Conservation (phyloP, 306 rosid genomes). For the Mimosa bimucronata region DNA sequence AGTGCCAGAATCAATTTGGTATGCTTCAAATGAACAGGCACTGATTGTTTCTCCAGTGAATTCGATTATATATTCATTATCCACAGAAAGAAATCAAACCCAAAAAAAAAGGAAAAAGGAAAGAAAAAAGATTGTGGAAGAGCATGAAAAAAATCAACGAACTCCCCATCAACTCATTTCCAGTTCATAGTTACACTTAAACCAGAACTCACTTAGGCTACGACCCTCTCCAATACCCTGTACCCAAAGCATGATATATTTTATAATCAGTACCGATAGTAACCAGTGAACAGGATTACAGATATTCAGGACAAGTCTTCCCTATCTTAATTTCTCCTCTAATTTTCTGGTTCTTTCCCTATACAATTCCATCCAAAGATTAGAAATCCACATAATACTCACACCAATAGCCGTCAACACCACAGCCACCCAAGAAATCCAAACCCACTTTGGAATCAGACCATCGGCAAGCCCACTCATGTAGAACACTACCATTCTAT, state of each 20-base stretch:
- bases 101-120: too few species aligned
- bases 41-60: background rate
- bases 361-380: slow-evolving; percentile 76
- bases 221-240: background rate
- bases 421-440: slow-evolving; percentile 86
- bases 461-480: slow-evolving; percentile 56
- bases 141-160: background rate
- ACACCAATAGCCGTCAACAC: slow-evolving; percentile 70
- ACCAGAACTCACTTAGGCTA: background rate
- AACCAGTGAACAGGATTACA: background rate
- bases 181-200: background rate
- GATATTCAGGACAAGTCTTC: background rate
- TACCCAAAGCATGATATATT: background rate
- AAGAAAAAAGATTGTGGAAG: background rate
- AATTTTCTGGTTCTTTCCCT: slow-evolving; percentile 50
- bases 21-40: background rate
- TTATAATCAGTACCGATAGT: background rate
- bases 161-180: background rate
- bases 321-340: slow-evolving; percentile 60
- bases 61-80: slow-evolving; percentile 11
- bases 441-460: slow-evolving; percentile 74
- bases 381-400: slow-evolving; percentile 79
- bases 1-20: background rate
- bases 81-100: background rate
- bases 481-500: slow-evolving; percentile 59